phyloP scores from a whole-genome alignment of 768 basidiomycete genomes.

The Rhizopogon vinicolor region DNA sequence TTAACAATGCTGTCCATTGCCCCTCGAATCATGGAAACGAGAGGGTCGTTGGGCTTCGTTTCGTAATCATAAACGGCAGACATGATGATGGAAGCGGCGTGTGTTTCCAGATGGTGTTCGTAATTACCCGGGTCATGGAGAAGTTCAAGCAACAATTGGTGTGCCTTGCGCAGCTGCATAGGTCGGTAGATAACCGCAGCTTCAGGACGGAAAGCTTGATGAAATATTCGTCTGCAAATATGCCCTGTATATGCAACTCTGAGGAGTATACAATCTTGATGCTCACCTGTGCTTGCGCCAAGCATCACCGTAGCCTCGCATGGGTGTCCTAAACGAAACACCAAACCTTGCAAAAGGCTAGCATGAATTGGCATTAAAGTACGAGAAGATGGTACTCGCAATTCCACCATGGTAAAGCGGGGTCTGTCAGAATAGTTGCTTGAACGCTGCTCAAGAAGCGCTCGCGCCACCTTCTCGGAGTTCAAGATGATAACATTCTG shows the following conservation, averaged over 20 bases:
- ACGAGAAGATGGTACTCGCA: conserved; percentile 19
- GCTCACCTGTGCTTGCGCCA: conserved; percentile 24
- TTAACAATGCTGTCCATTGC: conserved; percentile 15
- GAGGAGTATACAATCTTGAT: conserved; percentile 21
- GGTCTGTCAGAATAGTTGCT: conserved; percentile 38
- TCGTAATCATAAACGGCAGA: conserved; percentile 32
- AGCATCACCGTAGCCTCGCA: conserved; percentile 28
- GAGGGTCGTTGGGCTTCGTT: conserved; percentile 30
- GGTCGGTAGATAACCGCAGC: conserved; percentile 6
- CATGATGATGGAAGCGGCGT: conserved; percentile 31
- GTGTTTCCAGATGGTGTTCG: conserved; percentile 21
- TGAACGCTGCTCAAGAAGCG: conserved; percentile 40
- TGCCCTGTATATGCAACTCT: conserved; percentile 33
- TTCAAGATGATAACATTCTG: conserved; percentile 40
- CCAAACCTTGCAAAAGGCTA: conserved; percentile 28
- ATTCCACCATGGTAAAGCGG: conserved; percentile 29
- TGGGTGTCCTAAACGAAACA: conserved; percentile 35
- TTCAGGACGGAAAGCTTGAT: conserved; percentile 15
- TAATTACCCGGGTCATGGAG: conserved; percentile 23
- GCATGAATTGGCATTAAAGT: not conserved
- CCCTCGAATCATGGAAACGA: conserved; percentile 30
- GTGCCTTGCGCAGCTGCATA: conserved; percentile 26
- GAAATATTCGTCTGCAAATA: conserved; percentile 18
- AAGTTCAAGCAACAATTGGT: conserved; percentile 28
- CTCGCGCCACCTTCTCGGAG: conserved; percentile 30